phyloP scores from a whole-genome alignment of 208 protist genomes.

The Blastocrithidia nonstop region DNA sequence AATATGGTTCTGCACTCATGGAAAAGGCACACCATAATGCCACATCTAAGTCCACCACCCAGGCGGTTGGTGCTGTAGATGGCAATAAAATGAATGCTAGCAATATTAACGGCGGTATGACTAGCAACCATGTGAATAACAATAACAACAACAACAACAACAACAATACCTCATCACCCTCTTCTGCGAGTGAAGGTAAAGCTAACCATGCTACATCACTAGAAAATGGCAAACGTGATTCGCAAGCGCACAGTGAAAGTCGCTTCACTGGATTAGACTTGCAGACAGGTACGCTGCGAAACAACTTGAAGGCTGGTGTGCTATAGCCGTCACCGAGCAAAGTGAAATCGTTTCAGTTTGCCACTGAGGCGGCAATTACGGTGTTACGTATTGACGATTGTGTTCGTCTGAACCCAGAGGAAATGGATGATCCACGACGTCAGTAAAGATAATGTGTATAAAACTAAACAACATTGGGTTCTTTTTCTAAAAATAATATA shows the following conservation, averaged over 20 bases:
- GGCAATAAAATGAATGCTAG: not conserved
- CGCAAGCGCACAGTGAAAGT: conserved; percentile 23
- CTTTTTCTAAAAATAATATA: no score
- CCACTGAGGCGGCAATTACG: conserved; percentile 99
- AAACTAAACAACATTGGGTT: not conserved
- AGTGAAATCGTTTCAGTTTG: conserved; percentile 98
- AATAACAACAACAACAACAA: not conserved
- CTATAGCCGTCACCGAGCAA: conserved; percentile 98
- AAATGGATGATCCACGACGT: conserved; percentile 24
- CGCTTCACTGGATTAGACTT: conserved; percentile 92
- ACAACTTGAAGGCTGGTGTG: conserved; percentile 97
- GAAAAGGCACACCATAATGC: no score
- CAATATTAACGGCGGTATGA: not conserved
- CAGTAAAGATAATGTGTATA: not conserved
- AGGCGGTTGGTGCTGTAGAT: not conserved
- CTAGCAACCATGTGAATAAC: not conserved
- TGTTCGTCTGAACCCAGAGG: conserved; percentile 92
- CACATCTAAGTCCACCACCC: not conserved
- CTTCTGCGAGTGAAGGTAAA: not conserved
- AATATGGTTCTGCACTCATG: conserved; percentile 1
- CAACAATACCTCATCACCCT: conserved; percentile 27
- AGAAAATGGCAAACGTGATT: no score
- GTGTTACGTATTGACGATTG: conserved; percentile 99
- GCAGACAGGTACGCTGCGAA: conserved; percentile 84
- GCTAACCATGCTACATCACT: not conserved